Conservation (phyloP, 78 protist genomes). For the Salpingoeca rosetta region DNA sequence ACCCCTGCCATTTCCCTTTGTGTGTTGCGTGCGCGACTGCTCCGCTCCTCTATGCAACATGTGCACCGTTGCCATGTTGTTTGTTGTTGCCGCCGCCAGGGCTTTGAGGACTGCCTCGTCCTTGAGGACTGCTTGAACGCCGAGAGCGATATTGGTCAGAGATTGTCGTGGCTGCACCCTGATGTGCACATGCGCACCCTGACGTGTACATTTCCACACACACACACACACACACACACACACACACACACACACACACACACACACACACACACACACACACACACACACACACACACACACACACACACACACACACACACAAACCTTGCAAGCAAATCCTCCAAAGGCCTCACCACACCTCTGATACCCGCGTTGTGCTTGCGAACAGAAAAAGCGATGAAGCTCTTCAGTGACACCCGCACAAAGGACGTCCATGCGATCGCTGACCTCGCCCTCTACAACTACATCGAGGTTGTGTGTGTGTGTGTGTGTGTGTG, state of each 20-base stretch:
- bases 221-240: neutral
- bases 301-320: too few relatives aligned
- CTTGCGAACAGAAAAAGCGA: too few relatives aligned
- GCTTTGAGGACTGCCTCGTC: conserved; percentile 15
- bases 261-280: too few relatives aligned
- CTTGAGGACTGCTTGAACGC: conserved; percentile 52
- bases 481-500: too few relatives aligned
- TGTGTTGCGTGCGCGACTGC: neutral
- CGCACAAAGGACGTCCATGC: conserved; percentile 38
- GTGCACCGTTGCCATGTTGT: neutral
- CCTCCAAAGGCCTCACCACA: too few relatives aligned
- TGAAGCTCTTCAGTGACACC: too few relatives aligned
- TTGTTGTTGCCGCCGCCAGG: neutral
- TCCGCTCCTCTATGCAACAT: too few relatives aligned
- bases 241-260: too few relatives aligned
- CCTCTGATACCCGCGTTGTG: too few relatives aligned
- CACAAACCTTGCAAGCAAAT: too few relatives aligned
- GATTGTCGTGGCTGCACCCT: neutral
- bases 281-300: too few relatives aligned
- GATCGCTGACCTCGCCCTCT: conserved; percentile 61
- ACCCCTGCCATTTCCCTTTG: neutral
- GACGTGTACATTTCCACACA: too few relatives aligned
- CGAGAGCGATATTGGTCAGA: neutral
- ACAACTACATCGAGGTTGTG: conserved; percentile 73
- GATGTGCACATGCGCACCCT: neutral